Conservation (phyloP, 2,329 filamentous ascomycete genomes). For the Neurospora crassa region DNA sequence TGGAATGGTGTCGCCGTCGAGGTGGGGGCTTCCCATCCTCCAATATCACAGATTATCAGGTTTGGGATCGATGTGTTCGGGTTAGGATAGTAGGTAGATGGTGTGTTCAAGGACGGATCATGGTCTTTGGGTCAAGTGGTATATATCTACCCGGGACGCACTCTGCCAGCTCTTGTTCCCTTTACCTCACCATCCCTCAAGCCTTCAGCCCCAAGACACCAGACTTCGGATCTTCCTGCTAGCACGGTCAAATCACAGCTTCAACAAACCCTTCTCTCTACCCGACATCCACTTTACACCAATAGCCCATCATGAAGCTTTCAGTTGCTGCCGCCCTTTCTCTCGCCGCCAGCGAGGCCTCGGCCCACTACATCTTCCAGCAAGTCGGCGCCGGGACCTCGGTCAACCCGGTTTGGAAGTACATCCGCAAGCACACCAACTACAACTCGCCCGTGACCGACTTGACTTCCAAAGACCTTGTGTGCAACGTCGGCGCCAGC, state of each 20-base stretch:
- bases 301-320: constrained; percentile 16
- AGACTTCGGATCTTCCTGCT: not conserved
- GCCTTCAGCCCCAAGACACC: not conserved
- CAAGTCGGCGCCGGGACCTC: constrained; percentile 24
- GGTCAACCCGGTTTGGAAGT: constrained; percentile 26
- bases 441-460: constrained; percentile 37
- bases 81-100: not conserved
- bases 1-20: not conserved
- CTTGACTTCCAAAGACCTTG: constrained; percentile 29
- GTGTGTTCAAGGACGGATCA: not conserved
- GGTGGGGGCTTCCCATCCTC: not conserved
- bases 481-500: constrained; percentile 31
- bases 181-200: not conserved
- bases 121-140: not conserved
- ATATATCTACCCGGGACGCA: not conserved
- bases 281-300: not conserved
- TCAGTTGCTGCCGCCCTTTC: constrained; percentile 14
- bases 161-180: not conserved
- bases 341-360: constrained; percentile 24
- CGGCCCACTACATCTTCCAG: constrained; percentile 34
- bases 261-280: not conserved
- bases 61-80: not conserved
- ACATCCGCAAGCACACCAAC: constrained; percentile 37
- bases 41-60: not conserved
- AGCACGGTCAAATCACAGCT: not conserved